phyloP scores from a whole-genome alignment of 768 basidiomycete genomes.

The Phylloporus arenicola region DNA sequence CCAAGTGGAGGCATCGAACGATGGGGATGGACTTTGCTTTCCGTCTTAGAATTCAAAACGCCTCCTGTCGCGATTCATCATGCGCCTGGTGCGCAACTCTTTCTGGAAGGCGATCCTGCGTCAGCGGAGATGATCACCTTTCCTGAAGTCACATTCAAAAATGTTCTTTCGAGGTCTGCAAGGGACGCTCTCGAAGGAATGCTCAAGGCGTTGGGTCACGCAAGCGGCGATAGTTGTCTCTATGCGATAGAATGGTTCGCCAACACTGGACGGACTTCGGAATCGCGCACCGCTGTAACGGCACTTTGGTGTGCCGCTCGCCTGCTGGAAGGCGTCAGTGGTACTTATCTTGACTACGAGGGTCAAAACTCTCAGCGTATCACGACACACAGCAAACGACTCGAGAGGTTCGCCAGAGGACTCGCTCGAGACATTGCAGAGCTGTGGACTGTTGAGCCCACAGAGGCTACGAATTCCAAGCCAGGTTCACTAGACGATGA shows the following conservation, averaged over 20 bases:
- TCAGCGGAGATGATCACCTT: conserved; percentile 39
- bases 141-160: conserved; percentile 54
- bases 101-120: conserved; percentile 48
- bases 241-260: conserved; percentile 83
- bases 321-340: conserved; percentile 67
- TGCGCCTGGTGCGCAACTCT: conserved; percentile 46
- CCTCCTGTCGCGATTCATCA: conserved; percentile 46
- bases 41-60: conserved; percentile 68
- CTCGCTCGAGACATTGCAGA: conserved; percentile 62
- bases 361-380: conserved; percentile 3
- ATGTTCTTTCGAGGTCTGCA: conserved; percentile 47
- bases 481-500: conserved; percentile 24
- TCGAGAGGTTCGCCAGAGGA: conserved; percentile 61
- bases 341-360: conserved; percentile 37
- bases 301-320: conserved; percentile 83
- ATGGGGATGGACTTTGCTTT: conserved; percentile 87
- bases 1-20: conserved; percentile 80
- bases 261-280: conserved; percentile 43
- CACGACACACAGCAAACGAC: conserved; percentile 36
- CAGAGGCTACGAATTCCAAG: conserved; percentile 20
- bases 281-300: conserved; percentile 46
- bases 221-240: conserved; percentile 62
- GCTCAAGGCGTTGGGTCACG: conserved; percentile 67
- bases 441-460: conserved; percentile 56
- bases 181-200: conserved; percentile 57